Percentiles rank a stretch among this genome's conserved stretches.
phyloP scores from a whole-genome alignment of 345 rosid genomes.

The Acer yangbiense region DNA sequence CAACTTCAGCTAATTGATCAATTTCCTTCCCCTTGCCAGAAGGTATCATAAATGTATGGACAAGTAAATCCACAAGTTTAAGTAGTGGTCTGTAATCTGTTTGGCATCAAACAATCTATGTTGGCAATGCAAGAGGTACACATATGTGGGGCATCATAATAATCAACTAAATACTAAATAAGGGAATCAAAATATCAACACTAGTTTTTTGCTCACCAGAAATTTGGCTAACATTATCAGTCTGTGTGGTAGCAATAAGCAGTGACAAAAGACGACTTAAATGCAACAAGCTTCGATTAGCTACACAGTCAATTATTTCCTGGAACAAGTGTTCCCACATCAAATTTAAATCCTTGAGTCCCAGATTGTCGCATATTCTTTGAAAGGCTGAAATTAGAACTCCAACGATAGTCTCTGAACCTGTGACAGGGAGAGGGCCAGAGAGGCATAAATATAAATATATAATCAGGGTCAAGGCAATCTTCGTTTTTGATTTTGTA shows the following conservation, averaged over 20 bases:
- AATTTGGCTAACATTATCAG: constrained; percentile 40
- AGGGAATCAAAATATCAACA: constrained; percentile 18
- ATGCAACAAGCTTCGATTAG: constrained; percentile 35
- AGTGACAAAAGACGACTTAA: constrained; percentile 55
- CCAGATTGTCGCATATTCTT: constrained; percentile 64
- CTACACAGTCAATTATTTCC: constrained; percentile 43
- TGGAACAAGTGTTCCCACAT: constrained; percentile 60
- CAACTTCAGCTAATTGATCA: constrained; percentile 40
- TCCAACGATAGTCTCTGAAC: constrained; percentile 54
- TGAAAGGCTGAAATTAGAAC: constrained; percentile 54
- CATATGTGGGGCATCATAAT: neutral
- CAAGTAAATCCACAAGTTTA: constrained; percentile 44
- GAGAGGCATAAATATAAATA: constrained; percentile 15
- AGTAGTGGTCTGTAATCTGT: constrained; percentile 67
- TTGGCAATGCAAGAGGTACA: constrained; percentile 12
- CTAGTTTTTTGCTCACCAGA: constrained; percentile 50
- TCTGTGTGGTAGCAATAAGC: constrained; percentile 53
- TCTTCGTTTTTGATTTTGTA: neutral
- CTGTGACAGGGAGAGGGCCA: constrained; percentile 37
- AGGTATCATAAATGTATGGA: constrained; percentile 44
- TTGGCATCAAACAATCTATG: constrained; percentile 15
- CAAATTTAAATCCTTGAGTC: constrained; percentile 46
- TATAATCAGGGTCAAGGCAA: constrained; percentile 13
- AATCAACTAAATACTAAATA: constrained; percentile 9
- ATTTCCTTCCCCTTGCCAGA: constrained; percentile 36